Evolutionary conservation across 345 rosid species (phyloP), one percentile per base, ranked within the genome.

Genomic region (Citrus trifoliata): DNA sequence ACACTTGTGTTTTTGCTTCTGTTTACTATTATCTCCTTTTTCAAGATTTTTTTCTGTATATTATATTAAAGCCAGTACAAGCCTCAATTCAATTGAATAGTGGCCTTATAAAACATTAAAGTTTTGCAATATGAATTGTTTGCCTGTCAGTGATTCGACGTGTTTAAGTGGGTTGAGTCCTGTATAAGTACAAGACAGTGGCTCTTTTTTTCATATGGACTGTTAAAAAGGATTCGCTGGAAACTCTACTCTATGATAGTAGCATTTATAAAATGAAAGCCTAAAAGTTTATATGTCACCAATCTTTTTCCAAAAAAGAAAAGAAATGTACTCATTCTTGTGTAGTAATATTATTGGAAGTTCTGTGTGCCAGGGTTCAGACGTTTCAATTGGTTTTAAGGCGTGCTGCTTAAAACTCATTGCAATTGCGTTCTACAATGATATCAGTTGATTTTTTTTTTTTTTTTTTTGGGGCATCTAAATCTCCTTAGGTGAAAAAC

Each of bases 401-500:
- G 28, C 7, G 14, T 37, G 28, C 35, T 32, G 67, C 73, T 27
- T 78, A 42, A 66, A 59, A 30, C 51, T 71, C 25, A 61, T 56
- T 53, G 16, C 13, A 74, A 28, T 33, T 66, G 70, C 51, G 12
- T 32, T 68, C 27, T n/a, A n/a, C 59, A 69, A 30, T 78, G 40
- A 61, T 22, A 58, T 46, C 51, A 30, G 22, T 65, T 80, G 69
- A 70, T 73, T 18, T 67, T 73, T 65, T 12, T 12, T 56, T 72
- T 12, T 38, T 38, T 37, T 37, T n/a, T n/a, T n/a, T n/a, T n/a
- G 3, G 14, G 42, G 79, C 66, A 65, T 76, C 65, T 76, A 46
- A 81, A 86, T 82, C 38, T 77, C 63, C 73, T 67, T 79, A 97
- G 99, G 99, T 97, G 79, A 97, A 93, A 86, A 86, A 97, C 86